These are phyloP conservation scores for Pseudogymnoascus verrucosus DNA, from an alignment of 2,329 filamentous ascomycete genomes.

Conservation along the genomic window DNA sequence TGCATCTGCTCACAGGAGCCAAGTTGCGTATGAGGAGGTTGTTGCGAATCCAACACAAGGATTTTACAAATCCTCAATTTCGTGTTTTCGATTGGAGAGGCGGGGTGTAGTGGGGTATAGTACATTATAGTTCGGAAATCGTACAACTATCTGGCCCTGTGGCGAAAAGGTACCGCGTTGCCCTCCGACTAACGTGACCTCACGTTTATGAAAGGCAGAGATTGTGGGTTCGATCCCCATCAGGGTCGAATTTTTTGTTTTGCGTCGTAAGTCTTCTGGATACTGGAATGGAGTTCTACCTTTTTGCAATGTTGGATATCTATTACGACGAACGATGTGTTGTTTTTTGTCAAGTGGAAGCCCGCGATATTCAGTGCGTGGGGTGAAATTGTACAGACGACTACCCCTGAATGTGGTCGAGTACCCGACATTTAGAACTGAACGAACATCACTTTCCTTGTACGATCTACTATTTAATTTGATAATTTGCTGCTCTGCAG, in stretches of 20 bases:
- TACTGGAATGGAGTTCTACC: not conserved
- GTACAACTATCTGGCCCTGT: constrained; percentile 6
- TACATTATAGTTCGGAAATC: not conserved
- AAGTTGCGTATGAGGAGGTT: not conserved
- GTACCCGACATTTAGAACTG: not conserved
- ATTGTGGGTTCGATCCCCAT: constrained; percentile 10
- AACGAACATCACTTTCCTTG: not conserved
- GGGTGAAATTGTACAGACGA: not conserved
- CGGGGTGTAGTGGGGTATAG: not conserved
- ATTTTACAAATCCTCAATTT: not conserved
- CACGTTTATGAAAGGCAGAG: constrained; percentile 9
- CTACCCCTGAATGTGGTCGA: not conserved
- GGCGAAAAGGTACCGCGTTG: constrained; percentile 9
- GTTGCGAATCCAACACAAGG: not conserved
- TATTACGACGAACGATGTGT: not conserved
- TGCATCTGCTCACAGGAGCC: not conserved
- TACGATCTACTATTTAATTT: not conserved
- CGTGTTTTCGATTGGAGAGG: not conserved
- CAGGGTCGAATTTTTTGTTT: constrained; percentile 6
- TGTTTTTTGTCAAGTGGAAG: not conserved
- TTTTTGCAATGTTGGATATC: not conserved
- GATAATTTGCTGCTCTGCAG: not conserved
- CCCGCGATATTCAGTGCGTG: not conserved
- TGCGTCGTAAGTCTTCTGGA: not conserved
- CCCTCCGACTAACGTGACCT: constrained; percentile 7